These are phyloP conservation scores for Naegleria gruberi DNA, from an alignment of 208 protist genomes.

Conservation along the genomic window DNA sequence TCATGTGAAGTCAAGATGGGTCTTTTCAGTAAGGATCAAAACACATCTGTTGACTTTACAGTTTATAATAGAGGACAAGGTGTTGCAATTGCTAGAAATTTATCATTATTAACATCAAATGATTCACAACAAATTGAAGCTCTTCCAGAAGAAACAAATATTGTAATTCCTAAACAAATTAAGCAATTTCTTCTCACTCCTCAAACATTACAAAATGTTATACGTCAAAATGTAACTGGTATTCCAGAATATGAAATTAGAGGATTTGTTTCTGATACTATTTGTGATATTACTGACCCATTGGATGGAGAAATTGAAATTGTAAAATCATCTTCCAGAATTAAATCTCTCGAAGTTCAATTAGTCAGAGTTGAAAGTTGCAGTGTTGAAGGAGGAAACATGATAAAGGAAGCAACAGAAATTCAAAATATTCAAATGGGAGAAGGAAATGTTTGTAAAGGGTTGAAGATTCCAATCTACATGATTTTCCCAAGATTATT, in stretches of 20 bases:
- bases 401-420: constrained; percentile 22
- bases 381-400: constrained; percentile 21
- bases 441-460: constrained; percentile 61
- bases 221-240: background rate
- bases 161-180: background rate
- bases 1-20: constrained; percentile 46
- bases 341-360: constrained; percentile 71
- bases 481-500: constrained; percentile 75
- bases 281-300: constrained; percentile 53
- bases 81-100: background rate
- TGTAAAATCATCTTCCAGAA: constrained; percentile 39
- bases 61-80: constrained; percentile 44
- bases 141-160: background rate
- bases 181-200: background rate
- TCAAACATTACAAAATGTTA: background rate
- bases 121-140: background rate
- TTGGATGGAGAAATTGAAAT: constrained; percentile 53
- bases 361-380: constrained; percentile 67
- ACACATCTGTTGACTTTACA: constrained; percentile 48
- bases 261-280: constrained; percentile 43
- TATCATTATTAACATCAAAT: background rate
- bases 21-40: constrained; percentile 52
- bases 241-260: constrained; percentile 57
- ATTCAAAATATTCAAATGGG: constrained; percentile 71
- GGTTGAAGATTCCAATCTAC: constrained; percentile 58